These are phyloP conservation scores for Aspergillus baeticus DNA, from an alignment of 495 filamentous ascomycete genomes.

Conservation along the genomic window DNA sequence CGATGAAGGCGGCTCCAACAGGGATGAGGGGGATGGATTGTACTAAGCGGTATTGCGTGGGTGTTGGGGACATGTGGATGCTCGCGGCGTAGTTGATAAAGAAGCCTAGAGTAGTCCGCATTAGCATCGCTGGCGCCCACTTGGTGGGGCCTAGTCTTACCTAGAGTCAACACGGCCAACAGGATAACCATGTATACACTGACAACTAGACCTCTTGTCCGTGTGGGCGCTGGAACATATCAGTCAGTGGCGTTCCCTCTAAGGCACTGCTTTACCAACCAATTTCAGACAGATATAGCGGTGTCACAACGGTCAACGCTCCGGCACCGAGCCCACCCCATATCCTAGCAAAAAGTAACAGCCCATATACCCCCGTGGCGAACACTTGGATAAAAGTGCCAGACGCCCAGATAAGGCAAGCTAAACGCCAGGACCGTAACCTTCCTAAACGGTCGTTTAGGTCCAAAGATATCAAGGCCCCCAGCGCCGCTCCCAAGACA, in stretches of 20 bases:
- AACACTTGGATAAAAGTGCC: constrained; percentile 45
- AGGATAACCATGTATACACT: constrained; percentile 51
- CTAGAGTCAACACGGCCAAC: constrained; percentile 35
- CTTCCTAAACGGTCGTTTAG: constrained; percentile 45
- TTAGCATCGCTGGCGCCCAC: background rate
- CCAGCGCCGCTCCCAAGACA: constrained; percentile 43
- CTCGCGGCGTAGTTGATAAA: constrained; percentile 48
- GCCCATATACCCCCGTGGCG: constrained; percentile 43
- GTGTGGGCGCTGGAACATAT: constrained; percentile 34
- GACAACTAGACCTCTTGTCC: constrained; percentile 49
- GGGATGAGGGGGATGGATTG: constrained; percentile 45
- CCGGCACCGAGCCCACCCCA: constrained; percentile 49
- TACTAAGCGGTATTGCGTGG: constrained; percentile 43
- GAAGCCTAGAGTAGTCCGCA: constrained; percentile 33
- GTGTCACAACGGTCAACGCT: constrained; percentile 46
- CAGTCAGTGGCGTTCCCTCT: background rate
- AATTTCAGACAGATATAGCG: constrained; percentile 53
- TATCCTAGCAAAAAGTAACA: constrained; percentile 44
- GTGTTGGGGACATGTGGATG: constrained; percentile 37
- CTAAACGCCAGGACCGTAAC: constrained; percentile 38
- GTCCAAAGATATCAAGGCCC: constrained; percentile 36
- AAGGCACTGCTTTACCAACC: constrained; percentile 12
- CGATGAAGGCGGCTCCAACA: constrained; percentile 34
- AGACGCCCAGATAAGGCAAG: constrained; percentile 38
- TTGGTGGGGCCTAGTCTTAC: constrained; percentile 22